Percentiles rank a stretch among this genome's conserved stretches.
These are phyloP conservation scores for Botrytis deweyae DNA, from an alignment of 2,329 filamentous ascomycete genomes.

Conservation along the genomic window DNA sequence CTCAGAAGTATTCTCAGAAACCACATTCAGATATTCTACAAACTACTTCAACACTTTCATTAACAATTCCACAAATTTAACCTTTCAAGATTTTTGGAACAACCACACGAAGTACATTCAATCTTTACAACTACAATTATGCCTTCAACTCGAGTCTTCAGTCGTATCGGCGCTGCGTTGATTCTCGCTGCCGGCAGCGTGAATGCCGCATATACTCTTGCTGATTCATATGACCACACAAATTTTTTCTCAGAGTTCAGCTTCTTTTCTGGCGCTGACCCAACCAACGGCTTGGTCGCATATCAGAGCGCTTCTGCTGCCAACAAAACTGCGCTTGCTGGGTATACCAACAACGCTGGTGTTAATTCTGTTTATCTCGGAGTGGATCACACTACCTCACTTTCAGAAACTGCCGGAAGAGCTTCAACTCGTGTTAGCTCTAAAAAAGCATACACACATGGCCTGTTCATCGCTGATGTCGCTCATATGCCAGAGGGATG, in stretches of 20 bases:
- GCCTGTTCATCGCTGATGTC: conserved; percentile 58
- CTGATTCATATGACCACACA: conserved; percentile 45
- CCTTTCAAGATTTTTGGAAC: neutral
- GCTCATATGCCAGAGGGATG: conserved; percentile 60
- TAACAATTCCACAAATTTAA: neutral
- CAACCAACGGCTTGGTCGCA: conserved; percentile 72
- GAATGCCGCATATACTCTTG: conserved; percentile 43
- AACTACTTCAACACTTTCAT: conserved; percentile 13
- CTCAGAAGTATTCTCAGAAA: neutral
- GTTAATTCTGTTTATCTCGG: conserved; percentile 60
- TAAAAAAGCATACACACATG: conserved; percentile 53
- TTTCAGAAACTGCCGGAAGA: conserved; percentile 54
- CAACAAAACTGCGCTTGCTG: conserved; percentile 50
- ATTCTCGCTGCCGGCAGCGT: conserved; percentile 32
- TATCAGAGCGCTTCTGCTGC: conserved; percentile 64
- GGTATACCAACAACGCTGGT: conserved; percentile 43
- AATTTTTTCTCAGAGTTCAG: conserved; percentile 50
- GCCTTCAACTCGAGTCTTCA: conserved; percentile 30
- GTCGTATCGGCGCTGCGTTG: conserved; percentile 38
- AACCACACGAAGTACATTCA: neutral
- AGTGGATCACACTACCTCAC: conserved; percentile 61
- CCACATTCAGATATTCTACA: conserved; percentile 9
- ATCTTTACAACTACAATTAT: conserved; percentile 22
- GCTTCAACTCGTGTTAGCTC: conserved; percentile 66
- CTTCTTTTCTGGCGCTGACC: conserved; percentile 61